Conservation (phyloP, 2,329 filamentous ascomycete species). For the Microascus cirrosus region DNA sequence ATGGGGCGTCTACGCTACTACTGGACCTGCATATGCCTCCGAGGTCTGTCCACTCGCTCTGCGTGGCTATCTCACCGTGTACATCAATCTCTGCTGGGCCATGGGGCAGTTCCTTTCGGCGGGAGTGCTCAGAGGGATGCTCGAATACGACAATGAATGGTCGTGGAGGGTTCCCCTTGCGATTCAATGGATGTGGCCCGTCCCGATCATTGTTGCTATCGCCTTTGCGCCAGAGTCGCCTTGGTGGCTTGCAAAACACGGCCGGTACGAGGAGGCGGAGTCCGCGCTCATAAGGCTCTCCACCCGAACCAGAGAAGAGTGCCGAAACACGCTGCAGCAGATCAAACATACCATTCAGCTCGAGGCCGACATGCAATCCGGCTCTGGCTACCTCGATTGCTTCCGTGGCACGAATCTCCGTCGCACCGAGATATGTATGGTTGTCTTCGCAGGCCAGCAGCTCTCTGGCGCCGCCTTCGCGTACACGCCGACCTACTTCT, state of each 20-base stretch:
- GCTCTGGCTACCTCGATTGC: constrained; percentile 29
- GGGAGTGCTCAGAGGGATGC: constrained; percentile 25
- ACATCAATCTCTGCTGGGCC: constrained; percentile 31
- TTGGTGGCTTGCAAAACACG: constrained; percentile 22
- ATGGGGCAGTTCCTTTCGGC: constrained; percentile 30
- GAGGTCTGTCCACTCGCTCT: constrained; percentile 30
- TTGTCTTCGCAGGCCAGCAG: constrained; percentile 27
- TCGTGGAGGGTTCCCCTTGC: constrained; percentile 28
- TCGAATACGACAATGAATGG: constrained; percentile 20
- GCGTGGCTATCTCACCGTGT: constrained; percentile 29
- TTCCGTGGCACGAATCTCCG: constrained; percentile 35
- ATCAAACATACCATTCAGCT: constrained; percentile 27
- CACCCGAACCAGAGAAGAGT: background rate
- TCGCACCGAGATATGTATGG: constrained; percentile 32
- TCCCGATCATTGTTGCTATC: constrained; percentile 19
- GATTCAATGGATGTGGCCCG: constrained; percentile 26
- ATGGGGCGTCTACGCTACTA: constrained; percentile 34
- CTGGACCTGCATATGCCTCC: constrained; percentile 28
- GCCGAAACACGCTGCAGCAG: background rate
- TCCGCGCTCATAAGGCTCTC: constrained; percentile 19
- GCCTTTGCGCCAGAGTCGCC: constrained; percentile 24
- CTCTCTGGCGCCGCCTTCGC: constrained; percentile 26
- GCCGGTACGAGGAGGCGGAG: constrained; percentile 19
- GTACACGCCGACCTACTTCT: constrained; percentile 33
- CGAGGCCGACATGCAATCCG: constrained; percentile 26